Evolutionary conservation across 1,284 basidiomycete genomes (phyloP), one percentile per base, ranked within the genome.

Genomic region (Ustilago xerochloae): DNA sequence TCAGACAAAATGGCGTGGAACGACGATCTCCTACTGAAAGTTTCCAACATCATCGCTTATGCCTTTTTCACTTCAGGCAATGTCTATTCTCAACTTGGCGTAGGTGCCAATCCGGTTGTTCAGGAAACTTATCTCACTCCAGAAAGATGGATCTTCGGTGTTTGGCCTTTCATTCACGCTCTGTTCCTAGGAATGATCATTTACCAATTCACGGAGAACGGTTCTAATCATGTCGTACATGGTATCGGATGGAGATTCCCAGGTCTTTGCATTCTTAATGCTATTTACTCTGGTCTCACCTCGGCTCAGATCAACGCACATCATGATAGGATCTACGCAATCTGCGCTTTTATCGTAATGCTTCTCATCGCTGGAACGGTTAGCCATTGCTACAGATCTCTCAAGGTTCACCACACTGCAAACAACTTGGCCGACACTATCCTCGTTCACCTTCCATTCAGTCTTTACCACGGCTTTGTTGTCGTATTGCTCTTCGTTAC

Each of bases 331-430:
- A 91, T 88, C 88, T 29, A 80, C 84, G 93, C 93, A 86, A 88
- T 93, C 83, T 82, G 90, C 47, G 90, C 94, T 12, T 96, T 97
- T 85, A 85, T 96, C 77, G 89, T 94, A 64, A 89, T 92, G 12
- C 89, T 97, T 49, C 88, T 96, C 79, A 93, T 94, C 70, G 91
- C 90, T 80, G 91, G 90, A 63, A 85, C 90, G 20, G 91, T 93
- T 6, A 92, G 91, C 83, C 92, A 96, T 86, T 92, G 96, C 84
- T 97, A 97, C 87, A 95, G 94, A 82, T 87, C 91, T 69, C 90
- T 96, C 84, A 95, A 94, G 87, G 92, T 92, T 85, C 89, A 90
- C 72, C 90, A 96, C 85, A 84, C 88, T 54, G 86, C 92, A 50
- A 87, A 90, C 80, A 88, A 83, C 71, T 81, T 78, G 55, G 69